Conservation (phyloP, 2,329 filamentous ascomycete genomes). For the Cladophialophora carrionii region DNA sequence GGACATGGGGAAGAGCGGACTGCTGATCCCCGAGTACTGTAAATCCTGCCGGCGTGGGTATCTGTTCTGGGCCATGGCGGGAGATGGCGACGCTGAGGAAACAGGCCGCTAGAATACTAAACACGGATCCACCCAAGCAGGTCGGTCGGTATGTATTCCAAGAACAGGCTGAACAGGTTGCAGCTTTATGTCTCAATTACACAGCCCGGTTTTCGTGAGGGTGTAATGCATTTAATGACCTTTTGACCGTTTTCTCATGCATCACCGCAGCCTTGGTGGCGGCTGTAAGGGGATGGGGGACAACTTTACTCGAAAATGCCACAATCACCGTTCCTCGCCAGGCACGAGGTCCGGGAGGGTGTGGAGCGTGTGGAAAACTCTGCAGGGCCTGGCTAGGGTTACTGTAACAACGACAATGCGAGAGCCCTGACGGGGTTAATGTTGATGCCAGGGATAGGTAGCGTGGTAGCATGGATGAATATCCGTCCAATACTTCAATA, state of each 20-base stretch:
- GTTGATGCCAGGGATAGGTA: not conserved
- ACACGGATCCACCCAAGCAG: not conserved
- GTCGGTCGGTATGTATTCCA: not conserved
- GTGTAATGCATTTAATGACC: not conserved
- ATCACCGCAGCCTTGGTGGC: not conserved
- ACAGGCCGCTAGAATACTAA: not conserved
- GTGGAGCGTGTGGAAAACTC: no score
- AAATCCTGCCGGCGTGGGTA: not conserved
- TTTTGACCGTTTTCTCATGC: not conserved
- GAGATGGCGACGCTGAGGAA: not conserved
- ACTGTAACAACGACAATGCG: not conserved
- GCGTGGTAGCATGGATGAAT: no score
- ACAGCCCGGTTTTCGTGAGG: not conserved
- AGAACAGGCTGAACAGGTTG: not conserved
- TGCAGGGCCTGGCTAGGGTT: not conserved
- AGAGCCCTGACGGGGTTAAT: not conserved
- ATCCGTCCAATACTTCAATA: not conserved
- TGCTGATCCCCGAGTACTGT: constrained; percentile 44
- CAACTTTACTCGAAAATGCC: not conserved
- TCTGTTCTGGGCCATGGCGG: not conserved
- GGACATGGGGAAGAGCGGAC: constrained; percentile 62
- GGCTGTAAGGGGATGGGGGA: not conserved
- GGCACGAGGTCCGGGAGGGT: not conserved
- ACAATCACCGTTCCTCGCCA: not conserved
- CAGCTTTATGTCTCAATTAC: not conserved